Base-by-base conservation (phyloP, 176 grass and related monocot species). In the Poa pratensis region DNA sequence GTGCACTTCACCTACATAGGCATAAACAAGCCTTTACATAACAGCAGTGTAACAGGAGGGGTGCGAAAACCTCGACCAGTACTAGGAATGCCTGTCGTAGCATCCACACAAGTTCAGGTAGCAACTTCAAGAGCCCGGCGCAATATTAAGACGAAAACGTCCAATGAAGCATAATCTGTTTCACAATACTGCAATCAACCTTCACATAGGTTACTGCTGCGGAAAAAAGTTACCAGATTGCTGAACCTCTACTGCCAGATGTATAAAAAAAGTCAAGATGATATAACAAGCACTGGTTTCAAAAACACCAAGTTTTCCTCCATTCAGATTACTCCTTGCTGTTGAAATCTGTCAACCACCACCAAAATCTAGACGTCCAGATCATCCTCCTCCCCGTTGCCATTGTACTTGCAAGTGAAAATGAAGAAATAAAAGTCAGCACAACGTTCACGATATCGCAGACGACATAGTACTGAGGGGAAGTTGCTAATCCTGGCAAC, bases 371-470 rank as follows among this genome's bases (percentile, higher is more conserved):
- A 42, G 12, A 78, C 78, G 42, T 82, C 90, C 68, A 90, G 90
- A 54, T 70, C 58, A 71, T 90, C 88, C 9, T 92, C 88, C 50
- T 88, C 93, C 26, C 86, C 90, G 4, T 86, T 84, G 0, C 83
- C 93, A 53, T 90, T 82, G 17, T 92, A 95, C 93, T 32, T 95
- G 86, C 51, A 49, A 88, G 34, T 19, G 23, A 68, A 82, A 50
- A 78, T 0, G 42, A 64, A 83, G 35, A 6, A 6, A 2, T 42
- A 2, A 30, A 78, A 26, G 66, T 77, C 27, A 84, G 28, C 26
- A 75, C 50, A 4, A 35, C 66, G 16, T 65, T 73, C 14, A 51
- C 39, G 4, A 28, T 73, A 80, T 5, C 13, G 18, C 42, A 42
- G 45, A 48, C 60, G 20, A 61, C 30, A n/a, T 20, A 71, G 80